Conservation (phyloP, 257 asterid species). For the Eucommia ulmoides region DNA sequence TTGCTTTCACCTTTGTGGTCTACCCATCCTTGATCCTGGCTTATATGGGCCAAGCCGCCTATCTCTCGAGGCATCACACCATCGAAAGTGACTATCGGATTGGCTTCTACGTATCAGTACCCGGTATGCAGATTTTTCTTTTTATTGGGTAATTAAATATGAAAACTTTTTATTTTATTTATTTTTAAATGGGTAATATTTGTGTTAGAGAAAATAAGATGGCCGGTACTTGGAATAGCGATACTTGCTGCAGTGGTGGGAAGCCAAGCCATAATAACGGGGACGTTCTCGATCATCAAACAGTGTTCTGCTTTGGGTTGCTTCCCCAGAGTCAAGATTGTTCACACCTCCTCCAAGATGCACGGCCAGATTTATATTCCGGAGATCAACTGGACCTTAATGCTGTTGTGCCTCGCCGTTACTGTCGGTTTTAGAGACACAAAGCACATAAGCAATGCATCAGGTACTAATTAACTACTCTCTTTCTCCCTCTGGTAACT, state of each 20-base stretch:
- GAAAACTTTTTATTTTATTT: no score
- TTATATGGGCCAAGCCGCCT: slow-evolving; percentile 99
- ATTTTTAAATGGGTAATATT: no score
- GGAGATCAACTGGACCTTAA: slow-evolving; percentile 83
- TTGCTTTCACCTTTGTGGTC: slow-evolving; percentile 79
- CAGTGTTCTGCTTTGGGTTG: slow-evolving; percentile 95
- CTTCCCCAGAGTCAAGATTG: slow-evolving; percentile 72
- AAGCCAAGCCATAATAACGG: slow-evolving; percentile 92
- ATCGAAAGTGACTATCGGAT: slow-evolving; percentile 54
- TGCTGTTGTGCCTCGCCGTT: slow-evolving; percentile 87
- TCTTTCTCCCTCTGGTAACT: no score
- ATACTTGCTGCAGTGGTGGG: slow-evolving; percentile 98
- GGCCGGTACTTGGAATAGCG: slow-evolving; percentile 93
- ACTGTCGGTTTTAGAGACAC: slow-evolving; percentile 86
- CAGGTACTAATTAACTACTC: no score
- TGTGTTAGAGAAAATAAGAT: slow-evolving; percentile 54
- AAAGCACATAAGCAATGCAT: slow-evolving; percentile 89
- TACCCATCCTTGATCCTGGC: slow-evolving; percentile 93
- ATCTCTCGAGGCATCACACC: slow-evolving; percentile 79
- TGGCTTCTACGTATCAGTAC: slow-evolving; percentile 90
- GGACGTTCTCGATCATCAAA: slow-evolving; percentile 87
- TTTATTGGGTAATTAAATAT: no score
- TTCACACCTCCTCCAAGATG: slow-evolving; percentile 80
- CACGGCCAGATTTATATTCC: slow-evolving; percentile 95
- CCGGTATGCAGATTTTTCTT: slow-evolving; percentile 32